Evolutionary conservation across 352 stramenopile species (phyloP).

Genomic region (Globisporangium barbulae): DNA sequence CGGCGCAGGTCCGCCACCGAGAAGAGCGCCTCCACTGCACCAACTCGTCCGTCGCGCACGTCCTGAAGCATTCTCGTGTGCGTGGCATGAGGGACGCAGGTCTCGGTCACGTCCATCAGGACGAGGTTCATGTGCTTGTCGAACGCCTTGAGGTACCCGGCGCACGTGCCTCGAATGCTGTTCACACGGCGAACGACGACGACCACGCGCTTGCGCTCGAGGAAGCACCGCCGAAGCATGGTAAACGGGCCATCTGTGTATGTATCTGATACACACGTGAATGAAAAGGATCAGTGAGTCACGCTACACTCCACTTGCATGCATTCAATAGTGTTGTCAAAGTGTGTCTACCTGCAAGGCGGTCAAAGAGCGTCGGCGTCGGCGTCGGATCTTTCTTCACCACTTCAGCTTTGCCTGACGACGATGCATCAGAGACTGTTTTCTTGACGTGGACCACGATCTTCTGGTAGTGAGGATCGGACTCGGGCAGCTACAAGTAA

Average conservation of each 20-base stretch:
- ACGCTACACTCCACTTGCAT: neutral
- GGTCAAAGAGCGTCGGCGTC: conserved; percentile 46
- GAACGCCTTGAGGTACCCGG: conserved; percentile 91
- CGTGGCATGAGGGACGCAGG: conserved; percentile 37
- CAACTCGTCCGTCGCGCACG: conserved; percentile 25
- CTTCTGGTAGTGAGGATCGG: conserved; percentile 48
- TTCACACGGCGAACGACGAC: conserved; percentile 90
- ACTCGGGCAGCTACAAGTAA: conserved; percentile 54
- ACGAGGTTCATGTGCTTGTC: conserved; percentile 96
- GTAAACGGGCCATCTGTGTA: conserved; percentile 85
- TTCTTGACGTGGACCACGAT: conserved; percentile 34
- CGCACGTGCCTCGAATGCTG: conserved; percentile 88
- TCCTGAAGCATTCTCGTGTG: conserved; percentile 35
- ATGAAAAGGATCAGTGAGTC: conserved; percentile 14
- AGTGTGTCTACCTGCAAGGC: conserved; percentile 41
- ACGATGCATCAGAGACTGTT: conserved; percentile 4
- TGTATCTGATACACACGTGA: conserved; percentile 32
- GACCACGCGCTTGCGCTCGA: conserved; percentile 72
- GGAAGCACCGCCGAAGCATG: conserved; percentile 75
- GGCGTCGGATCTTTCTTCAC: conserved; percentile 19
- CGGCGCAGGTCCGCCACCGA: conserved; percentile 37
- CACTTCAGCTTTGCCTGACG: conserved; percentile 8
- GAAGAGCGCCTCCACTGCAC: conserved; percentile 29
- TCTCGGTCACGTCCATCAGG: conserved; percentile 87
- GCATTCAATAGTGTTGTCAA: neutral